Percentiles rank a stretch among this genome's conserved stretches.
Evolutionary conservation across 2,329 filamentous ascomycete genomes (phyloP).

Genomic region (Coleophoma crateriformis): DNA sequence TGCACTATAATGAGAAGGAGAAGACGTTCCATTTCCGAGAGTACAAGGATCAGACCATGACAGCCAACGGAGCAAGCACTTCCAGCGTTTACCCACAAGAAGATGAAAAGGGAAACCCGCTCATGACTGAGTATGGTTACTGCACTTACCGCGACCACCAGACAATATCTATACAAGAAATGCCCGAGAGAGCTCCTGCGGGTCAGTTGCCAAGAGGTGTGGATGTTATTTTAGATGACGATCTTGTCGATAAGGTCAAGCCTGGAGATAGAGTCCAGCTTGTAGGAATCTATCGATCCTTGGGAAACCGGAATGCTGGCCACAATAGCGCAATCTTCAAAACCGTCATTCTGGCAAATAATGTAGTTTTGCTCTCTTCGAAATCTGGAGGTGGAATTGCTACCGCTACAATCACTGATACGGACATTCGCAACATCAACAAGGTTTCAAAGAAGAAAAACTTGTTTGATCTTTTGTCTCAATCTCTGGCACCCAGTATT

Average conservation of each 20-base stretch:
- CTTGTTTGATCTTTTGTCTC: slow-evolving; percentile 85
- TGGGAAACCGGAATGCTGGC: slow-evolving; percentile 90
- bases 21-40: slow-evolving; percentile 83
- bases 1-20: slow-evolving; percentile 89
- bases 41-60: slow-evolving; percentile 97
- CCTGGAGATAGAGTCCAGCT: slow-evolving; percentile 94
- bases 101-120: slow-evolving; percentile 85
- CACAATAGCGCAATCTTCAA: slow-evolving; percentile 92
- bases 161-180: slow-evolving; percentile 97
- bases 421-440: slow-evolving; percentile 97
- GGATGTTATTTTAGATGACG: slow-evolving; percentile 94
- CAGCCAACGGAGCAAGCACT: slow-evolving; percentile 75
- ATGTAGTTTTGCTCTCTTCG: slow-evolving; percentile 88
- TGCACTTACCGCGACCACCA: slow-evolving; percentile 96
- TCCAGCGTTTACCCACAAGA: slow-evolving; percentile 92
- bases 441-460: slow-evolving; percentile 93
- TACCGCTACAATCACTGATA: slow-evolving; percentile 87
- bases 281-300: slow-evolving; percentile 90
- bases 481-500: slow-evolving; percentile 93
- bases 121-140: slow-evolving; percentile 93
- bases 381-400: slow-evolving; percentile 95
- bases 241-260: slow-evolving; percentile 90
- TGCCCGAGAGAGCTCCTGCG: slow-evolving; percentile 93
- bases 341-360: slow-evolving; percentile 89
- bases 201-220: slow-evolving; percentile 93